Evolutionary conservation across 1,284 basidiomycete species (phyloP).

Genomic region (Stygiomarasmius scandens): DNA sequence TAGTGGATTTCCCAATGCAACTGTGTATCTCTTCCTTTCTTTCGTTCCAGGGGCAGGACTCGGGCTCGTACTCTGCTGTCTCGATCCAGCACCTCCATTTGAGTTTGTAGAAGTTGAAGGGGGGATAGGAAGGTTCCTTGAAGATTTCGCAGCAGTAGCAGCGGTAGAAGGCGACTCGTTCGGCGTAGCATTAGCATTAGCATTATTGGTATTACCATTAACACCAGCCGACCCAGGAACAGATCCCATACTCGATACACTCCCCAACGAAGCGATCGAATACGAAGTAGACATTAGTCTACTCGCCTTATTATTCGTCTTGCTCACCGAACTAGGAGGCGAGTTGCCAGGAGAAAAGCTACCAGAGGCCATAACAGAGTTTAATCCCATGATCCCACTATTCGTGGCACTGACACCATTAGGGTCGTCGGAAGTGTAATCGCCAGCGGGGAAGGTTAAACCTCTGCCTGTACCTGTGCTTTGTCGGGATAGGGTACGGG

Average conservation of each 20-base stretch:
- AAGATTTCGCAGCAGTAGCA: slow-evolving; percentile 10
- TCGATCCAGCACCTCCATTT: slow-evolving; percentile 26
- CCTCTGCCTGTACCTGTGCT: slow-evolving; percentile 49
- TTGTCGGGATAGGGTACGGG: slow-evolving; percentile 38
- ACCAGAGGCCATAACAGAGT: slow-evolving; percentile 10
- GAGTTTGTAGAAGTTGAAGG: slow-evolving; percentile 31
- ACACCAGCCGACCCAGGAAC: background rate
- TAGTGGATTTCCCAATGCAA: slow-evolving; percentile 74
- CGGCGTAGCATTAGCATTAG: background rate
- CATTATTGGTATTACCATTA: background rate
- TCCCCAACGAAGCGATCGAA: slow-evolving; percentile 22
- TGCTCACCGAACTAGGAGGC: slow-evolving; percentile 50
- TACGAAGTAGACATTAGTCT: slow-evolving; percentile 9
- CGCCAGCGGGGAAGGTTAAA: slow-evolving; percentile 78
- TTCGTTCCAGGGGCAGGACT: slow-evolving; percentile 70
- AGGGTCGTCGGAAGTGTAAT: slow-evolving; percentile 64
- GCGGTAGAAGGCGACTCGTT: background rate
- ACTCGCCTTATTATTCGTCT: background rate
- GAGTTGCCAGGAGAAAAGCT: slow-evolving; percentile 66
- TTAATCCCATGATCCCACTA: slow-evolving; percentile 17
- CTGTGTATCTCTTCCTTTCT: slow-evolving; percentile 75
- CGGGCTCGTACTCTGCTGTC: slow-evolving; percentile 42
- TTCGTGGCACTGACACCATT: slow-evolving; percentile 1
- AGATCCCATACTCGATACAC: background rate
- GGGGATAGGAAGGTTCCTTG: slow-evolving; percentile 16